These are phyloP conservation scores for Begonia fuchsioides DNA, from an alignment of 306 rosid species.

Conservation along the genomic window DNA sequence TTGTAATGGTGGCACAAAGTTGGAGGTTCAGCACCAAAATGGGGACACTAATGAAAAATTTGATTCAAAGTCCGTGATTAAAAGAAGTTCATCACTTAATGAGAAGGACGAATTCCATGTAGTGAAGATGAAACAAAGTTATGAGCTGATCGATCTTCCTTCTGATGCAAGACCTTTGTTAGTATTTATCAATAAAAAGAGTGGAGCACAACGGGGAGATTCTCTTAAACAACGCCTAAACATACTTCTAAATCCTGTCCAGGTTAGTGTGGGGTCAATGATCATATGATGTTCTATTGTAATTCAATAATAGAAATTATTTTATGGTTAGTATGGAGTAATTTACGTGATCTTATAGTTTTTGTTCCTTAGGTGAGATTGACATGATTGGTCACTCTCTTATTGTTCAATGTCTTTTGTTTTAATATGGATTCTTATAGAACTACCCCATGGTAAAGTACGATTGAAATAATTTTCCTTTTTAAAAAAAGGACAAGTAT, in stretches of 20 bases:
- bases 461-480: too few species aligned
- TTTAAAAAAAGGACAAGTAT: too few species aligned
- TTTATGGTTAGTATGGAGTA: too few species aligned
- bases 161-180: constrained; percentile 85
- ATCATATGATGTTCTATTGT: too few species aligned
- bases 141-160: constrained; percentile 70
- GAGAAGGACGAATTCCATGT: constrained; percentile 55
- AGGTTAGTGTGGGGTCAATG: constrained; percentile 29
- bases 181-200: constrained; percentile 94
- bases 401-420: too few species aligned
- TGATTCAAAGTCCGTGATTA: constrained; percentile 40
- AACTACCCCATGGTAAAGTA: too few species aligned
- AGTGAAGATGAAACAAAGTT: constrained; percentile 44
- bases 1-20: constrained; percentile 25
- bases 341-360: too few species aligned
- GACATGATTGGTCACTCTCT: too few species aligned
- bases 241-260: constrained; percentile 77
- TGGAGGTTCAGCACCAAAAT: constrained; percentile 47
- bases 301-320: too few species aligned
- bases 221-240: constrained; percentile 70
- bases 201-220: constrained; percentile 98
- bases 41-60: constrained; percentile 32
- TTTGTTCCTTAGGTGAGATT: too few species aligned
- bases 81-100: constrained; percentile 35
- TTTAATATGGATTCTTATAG: too few species aligned